Evolutionary conservation across 805 yeast genomes (phyloP).

Genomic region (Tetrapisispora iriomotensis): DNA sequence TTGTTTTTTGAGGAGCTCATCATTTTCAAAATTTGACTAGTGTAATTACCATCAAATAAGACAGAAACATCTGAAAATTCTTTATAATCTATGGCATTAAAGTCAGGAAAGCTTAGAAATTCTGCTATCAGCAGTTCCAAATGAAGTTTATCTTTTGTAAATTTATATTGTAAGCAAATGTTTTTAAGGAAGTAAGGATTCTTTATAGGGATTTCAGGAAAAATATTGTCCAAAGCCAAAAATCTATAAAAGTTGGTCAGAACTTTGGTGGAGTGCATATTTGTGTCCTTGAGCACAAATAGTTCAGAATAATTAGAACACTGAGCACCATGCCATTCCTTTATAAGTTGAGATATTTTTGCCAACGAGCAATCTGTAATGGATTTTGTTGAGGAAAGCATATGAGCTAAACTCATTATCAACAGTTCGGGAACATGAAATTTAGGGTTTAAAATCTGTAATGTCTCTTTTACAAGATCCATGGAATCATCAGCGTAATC

Average conservation of each 20-base stretch:
- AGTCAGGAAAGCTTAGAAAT: background rate
- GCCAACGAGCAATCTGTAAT: background rate
- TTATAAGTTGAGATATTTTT: background rate
- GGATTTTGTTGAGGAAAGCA: background rate
- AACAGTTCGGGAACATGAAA: background rate
- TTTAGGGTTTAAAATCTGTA: background rate
- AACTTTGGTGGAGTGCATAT: no score
- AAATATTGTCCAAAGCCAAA: background rate
- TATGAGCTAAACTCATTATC: background rate
- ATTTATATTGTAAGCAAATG: background rate
- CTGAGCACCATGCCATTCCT: background rate
- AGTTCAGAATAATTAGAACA: background rate
- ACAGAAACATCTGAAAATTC: background rate
- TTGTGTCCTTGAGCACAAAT: no score
- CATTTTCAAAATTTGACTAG: background rate
- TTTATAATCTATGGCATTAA: background rate
- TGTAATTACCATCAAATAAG: background rate
- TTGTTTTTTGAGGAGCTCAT: background rate
- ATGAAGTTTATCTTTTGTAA: background rate
- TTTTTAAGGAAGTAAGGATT: background rate
- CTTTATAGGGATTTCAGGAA: background rate
- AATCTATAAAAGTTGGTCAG: background rate
- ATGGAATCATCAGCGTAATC: conserved; percentile 5
- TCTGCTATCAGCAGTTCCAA: background rate
- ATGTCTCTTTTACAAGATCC: background rate